phyloP scores from a whole-genome alignment of 2,329 filamentous ascomycete genomes.

The Ophiosphaerella herpotricha region DNA sequence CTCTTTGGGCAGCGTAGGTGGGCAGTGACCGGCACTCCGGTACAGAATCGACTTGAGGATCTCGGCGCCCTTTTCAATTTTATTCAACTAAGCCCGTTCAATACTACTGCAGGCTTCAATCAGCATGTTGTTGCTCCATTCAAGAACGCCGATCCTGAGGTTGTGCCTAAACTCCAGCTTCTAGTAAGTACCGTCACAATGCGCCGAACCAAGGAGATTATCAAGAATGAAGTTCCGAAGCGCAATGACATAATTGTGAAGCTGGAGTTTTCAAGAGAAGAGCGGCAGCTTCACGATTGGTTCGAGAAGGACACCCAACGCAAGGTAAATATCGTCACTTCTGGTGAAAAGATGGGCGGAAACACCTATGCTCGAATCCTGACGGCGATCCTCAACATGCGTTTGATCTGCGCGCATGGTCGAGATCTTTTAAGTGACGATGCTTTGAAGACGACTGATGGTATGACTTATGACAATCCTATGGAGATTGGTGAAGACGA shows the following conservation, averaged over 20 bases:
- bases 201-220: slow-evolving; percentile 83
- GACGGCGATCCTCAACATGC: slow-evolving; percentile 85
- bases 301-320: slow-evolving; percentile 82
- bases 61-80: slow-evolving; percentile 86
- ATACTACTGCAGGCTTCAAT: slow-evolving; percentile 75
- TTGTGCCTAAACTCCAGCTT: slow-evolving; percentile 81
- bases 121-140: slow-evolving; percentile 83
- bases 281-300: slow-evolving; percentile 78
- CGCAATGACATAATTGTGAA: slow-evolving; percentile 73
- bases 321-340: slow-evolving; percentile 75
- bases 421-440: slow-evolving; percentile 84
- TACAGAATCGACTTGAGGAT: slow-evolving; percentile 89
- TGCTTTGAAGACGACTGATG: slow-evolving; percentile 79
- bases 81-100: slow-evolving; percentile 81
- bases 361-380: slow-evolving; percentile 93
- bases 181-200: slow-evolving; percentile 95
- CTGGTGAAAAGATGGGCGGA: slow-evolving; percentile 70
- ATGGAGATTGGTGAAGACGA: slow-evolving; percentile 87
- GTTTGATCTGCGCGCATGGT: slow-evolving; percentile 92
- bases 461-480: slow-evolving; percentile 79
- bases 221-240: slow-evolving; percentile 66
- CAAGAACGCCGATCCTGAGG: slow-evolving; percentile 82
- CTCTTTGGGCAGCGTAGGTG: slow-evolving; percentile 82
- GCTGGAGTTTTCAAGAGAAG: slow-evolving; percentile 75
- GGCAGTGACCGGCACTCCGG: slow-evolving; percentile 96